Conservation (phyloP, 495 filamentous ascomycete genomes). For the Staphylotrichum longicolle region DNA sequence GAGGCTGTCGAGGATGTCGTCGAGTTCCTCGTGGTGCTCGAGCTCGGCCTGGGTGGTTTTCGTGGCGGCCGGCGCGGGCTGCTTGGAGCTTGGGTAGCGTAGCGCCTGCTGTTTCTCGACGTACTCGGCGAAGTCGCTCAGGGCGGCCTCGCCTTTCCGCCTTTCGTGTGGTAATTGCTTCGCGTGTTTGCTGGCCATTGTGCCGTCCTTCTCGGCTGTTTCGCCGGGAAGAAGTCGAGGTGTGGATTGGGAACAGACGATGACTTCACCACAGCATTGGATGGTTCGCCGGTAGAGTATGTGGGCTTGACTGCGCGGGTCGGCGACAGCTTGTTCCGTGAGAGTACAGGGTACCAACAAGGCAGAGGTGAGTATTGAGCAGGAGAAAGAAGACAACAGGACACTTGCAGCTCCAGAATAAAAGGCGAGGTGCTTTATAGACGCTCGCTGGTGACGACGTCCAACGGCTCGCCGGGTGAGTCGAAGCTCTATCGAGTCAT, state of each 20-base stretch:
- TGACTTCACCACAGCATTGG: slow-evolving; percentile 26
- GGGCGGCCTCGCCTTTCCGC: slow-evolving; percentile 81
- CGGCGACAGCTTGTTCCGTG: too few relatives aligned
- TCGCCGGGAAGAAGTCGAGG: not conserved
- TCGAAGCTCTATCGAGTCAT: slow-evolving; percentile 33
- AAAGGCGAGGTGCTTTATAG: not conserved
- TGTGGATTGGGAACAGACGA: not conserved
- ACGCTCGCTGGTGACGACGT: not conserved
- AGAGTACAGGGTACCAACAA: not conserved
- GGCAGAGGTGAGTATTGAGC: not conserved
- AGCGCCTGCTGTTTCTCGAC: slow-evolving; percentile 88
- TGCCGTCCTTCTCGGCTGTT: slow-evolving; percentile 19
- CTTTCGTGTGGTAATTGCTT: slow-evolving; percentile 72
- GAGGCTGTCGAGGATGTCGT: slow-evolving; percentile 83
- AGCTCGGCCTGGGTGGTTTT: slow-evolving; percentile 32
- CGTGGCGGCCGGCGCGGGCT: slow-evolving; percentile 47
- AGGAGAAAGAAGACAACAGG: not conserved
- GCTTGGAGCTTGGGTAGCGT: slow-evolving; percentile 48
- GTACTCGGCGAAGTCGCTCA: slow-evolving; percentile 97
- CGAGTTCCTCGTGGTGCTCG: slow-evolving; percentile 81
- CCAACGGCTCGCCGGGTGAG: slow-evolving; percentile 33
- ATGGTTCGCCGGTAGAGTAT: too few relatives aligned
- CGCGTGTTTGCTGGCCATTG: slow-evolving; percentile 53
- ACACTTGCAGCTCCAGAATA: too few relatives aligned
- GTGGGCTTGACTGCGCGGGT: too few relatives aligned